Conservation (phyloP, 2,329 filamentous ascomycete genomes). For the Microsporum audouinii region DNA sequence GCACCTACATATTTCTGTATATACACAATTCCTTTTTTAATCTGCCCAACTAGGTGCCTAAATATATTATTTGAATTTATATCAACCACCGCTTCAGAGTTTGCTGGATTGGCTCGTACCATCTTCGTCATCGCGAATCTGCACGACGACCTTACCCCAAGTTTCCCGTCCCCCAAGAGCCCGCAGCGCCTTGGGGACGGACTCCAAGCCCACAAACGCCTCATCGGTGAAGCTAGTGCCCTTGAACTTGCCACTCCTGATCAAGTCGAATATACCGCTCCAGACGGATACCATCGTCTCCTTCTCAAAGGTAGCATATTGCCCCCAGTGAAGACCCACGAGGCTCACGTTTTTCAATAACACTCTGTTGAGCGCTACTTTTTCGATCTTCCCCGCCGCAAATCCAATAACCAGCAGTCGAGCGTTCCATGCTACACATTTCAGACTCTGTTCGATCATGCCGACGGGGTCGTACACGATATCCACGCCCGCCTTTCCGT, state of each 20-base stretch:
- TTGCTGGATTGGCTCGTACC: slow-evolving; percentile 16
- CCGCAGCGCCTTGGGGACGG: slow-evolving; percentile 61
- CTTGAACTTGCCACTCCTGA: slow-evolving; percentile 64
- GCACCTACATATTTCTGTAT: slow-evolving; percentile 26
- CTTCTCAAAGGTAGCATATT: slow-evolving; percentile 62
- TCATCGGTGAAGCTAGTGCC: slow-evolving; percentile 74
- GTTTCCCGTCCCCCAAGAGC: slow-evolving; percentile 70
- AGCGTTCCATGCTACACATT: slow-evolving; percentile 90
- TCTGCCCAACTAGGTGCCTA: not conserved
- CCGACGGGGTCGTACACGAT: slow-evolving; percentile 94
- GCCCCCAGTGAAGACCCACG: slow-evolving; percentile 85
- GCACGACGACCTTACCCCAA: slow-evolving; percentile 94
- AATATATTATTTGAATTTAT: slow-evolving; percentile 6
- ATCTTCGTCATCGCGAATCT: slow-evolving; percentile 61
- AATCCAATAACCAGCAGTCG: slow-evolving; percentile 81
- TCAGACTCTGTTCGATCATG: slow-evolving; percentile 73
- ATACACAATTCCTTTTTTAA: not conserved
- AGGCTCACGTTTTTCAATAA: slow-evolving; percentile 86
- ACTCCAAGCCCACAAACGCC: slow-evolving; percentile 72
- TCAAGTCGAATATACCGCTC: slow-evolving; percentile 67
- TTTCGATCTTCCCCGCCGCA: slow-evolving; percentile 75
- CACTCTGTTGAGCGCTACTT: slow-evolving; percentile 84
- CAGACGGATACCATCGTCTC: slow-evolving; percentile 63
- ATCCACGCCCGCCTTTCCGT: slow-evolving; percentile 59
- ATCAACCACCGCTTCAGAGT: not conserved